Evolutionary conservation across 1,284 basidiomycete genomes (phyloP).

Genomic region (Dichomitus squalens): DNA sequence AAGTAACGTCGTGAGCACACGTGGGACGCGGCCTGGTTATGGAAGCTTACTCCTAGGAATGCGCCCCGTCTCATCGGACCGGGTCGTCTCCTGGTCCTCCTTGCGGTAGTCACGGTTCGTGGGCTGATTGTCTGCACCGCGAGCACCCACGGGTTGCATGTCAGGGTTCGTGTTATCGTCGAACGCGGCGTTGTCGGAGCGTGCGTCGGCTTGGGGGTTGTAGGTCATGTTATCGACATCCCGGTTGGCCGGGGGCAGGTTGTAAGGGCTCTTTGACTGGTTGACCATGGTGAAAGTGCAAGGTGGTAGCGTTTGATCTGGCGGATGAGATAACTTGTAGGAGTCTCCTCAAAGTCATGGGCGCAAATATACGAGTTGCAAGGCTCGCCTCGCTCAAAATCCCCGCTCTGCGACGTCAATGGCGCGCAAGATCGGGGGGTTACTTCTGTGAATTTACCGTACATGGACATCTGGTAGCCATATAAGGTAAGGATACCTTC

Average conservation of each 20-base stretch:
- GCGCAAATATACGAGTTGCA: too few relatives aligned
- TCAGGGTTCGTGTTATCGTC: conserved; percentile 19
- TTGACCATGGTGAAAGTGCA: conserved; percentile 13
- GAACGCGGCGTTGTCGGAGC: conserved; percentile 30
- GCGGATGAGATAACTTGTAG: too few relatives aligned
- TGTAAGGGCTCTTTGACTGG: conserved; percentile 26
- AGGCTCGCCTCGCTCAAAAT: too few relatives aligned
- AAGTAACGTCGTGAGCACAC: background rate
- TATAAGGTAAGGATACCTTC: too few relatives aligned
- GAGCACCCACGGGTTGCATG: conserved; percentile 25
- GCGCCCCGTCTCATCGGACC: conserved; percentile 25
- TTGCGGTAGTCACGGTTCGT: conserved; percentile 21
- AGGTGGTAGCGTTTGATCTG: too few relatives aligned
- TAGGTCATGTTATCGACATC: conserved; percentile 29
- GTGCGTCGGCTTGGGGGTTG: conserved; percentile 31
- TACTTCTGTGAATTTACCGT: too few relatives aligned
- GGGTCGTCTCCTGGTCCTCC: conserved; percentile 28
- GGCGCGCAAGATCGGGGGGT: too few relatives aligned
- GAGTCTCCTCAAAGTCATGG: too few relatives aligned
- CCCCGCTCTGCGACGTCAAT: too few relatives aligned
- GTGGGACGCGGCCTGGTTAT: too few relatives aligned
- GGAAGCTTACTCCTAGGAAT: conserved; percentile 27
- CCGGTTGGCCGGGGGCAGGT: conserved; percentile 19
- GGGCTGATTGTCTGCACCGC: conserved; percentile 29
- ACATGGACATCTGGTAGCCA: too few relatives aligned